Percentiles rank a stretch among this genome's conserved stretches.
phyloP scores from a whole-genome alignment of 441 rosid genomes.

The Pelargonium exstipulatum region DNA sequence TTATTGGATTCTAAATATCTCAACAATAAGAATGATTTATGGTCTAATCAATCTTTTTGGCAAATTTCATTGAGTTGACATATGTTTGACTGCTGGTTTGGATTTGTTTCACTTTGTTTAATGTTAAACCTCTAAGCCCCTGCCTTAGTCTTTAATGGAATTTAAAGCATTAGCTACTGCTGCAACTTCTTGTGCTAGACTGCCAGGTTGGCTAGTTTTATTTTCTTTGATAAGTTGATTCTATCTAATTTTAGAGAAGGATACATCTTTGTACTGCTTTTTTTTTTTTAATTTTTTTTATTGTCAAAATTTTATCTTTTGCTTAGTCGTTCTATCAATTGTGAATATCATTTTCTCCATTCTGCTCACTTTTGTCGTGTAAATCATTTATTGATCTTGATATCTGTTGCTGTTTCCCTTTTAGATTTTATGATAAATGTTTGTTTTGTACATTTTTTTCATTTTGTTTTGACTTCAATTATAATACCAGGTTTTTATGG shows the following conservation, averaged over 20 bases:
- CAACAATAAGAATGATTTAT: background rate
- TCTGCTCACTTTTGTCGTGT: background rate
- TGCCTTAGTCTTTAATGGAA: background rate
- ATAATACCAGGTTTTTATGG: constrained; percentile 72
- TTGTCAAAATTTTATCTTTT: background rate
- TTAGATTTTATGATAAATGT: constrained; percentile 1
- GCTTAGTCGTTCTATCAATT: background rate
- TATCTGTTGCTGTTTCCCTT: constrained; percentile 2
- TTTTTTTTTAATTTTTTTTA: too few relatives aligned
- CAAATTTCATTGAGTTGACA: background rate
- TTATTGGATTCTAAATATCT: too few relatives aligned
- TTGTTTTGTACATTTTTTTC: background rate
- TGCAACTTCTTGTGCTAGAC: background rate
- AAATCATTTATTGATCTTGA: constrained; percentile 8
- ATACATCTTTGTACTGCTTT: background rate
- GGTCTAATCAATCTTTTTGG: background rate
- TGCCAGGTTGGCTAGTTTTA: constrained; percentile 2
- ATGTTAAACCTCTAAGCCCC: background rate
- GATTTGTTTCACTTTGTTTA: background rate
- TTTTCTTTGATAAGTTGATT: background rate
- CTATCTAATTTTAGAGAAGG: background rate
- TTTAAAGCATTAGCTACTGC: constrained; percentile 5
- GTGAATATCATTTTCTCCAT: background rate
- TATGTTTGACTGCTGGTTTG: background rate
- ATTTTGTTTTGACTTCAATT: constrained; percentile 11